A percentile compares a stretch with the other conserved stretches of the same genome.
phyloP scores from a whole-genome alignment of 345 rosid genomes.

The Brassica rapa region DNA sequence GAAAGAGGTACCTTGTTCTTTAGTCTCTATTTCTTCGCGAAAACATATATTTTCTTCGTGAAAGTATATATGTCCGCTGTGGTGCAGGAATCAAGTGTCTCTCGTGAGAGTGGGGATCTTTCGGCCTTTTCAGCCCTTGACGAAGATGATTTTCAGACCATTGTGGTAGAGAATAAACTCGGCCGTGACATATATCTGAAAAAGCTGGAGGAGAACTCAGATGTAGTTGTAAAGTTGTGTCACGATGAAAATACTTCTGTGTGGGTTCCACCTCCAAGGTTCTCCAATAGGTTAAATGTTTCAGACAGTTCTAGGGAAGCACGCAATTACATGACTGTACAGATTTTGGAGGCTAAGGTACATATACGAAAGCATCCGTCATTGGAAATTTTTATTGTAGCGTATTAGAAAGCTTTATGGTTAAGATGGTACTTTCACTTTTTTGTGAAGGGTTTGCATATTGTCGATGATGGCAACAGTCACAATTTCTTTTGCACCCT shows the following conservation, averaged over 20 bases:
- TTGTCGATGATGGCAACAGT: slow-evolving; percentile 86
- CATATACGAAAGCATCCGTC: background rate
- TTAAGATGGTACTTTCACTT: slow-evolving; percentile 24
- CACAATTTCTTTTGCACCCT: slow-evolving; percentile 90
- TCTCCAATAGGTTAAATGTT: slow-evolving; percentile 79
- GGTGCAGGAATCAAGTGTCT: slow-evolving; percentile 59
- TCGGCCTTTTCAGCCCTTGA: slow-evolving; percentile 81
- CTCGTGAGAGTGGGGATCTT: slow-evolving; percentile 57
- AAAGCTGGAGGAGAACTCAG: slow-evolving; percentile 66
- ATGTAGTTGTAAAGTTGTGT: slow-evolving; percentile 56
- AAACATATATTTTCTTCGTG: background rate
- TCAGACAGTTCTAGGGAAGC: slow-evolving; percentile 80
- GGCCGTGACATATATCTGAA: slow-evolving; percentile 83
- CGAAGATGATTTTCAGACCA: slow-evolving; percentile 91
- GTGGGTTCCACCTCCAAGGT: slow-evolving; percentile 96
- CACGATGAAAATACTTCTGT: slow-evolving; percentile 59
- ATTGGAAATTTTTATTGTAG: background rate
- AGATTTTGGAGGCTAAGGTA: slow-evolving; percentile 90
- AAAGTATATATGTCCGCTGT: background rate
- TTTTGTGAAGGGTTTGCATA: slow-evolving; percentile 70
- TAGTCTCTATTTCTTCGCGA: slow-evolving; percentile 9
- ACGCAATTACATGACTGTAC: slow-evolving; percentile 67
- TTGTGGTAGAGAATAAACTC: slow-evolving; percentile 82
- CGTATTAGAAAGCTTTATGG: slow-evolving; percentile 2
- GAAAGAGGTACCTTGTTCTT: slow-evolving; percentile 59